Evolutionary conservation across 208 protist genomes (phyloP), one percentile per base, ranked within the genome.

Genomic region (Angomonas deanei): DNA sequence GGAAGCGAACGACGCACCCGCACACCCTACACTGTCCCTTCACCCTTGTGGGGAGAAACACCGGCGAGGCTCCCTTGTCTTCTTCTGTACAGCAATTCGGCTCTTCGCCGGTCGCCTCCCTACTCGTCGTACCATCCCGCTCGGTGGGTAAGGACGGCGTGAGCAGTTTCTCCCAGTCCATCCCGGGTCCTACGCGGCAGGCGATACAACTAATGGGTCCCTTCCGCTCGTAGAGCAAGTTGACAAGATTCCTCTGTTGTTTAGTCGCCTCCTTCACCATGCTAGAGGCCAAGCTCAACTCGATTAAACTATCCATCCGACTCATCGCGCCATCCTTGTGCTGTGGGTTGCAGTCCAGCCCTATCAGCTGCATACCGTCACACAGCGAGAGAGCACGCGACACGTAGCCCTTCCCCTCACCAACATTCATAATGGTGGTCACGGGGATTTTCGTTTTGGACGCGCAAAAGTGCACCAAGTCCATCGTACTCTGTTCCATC

Each of bases 371-470:
- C 42, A 92, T 33, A 13, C 78, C 76, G 50, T 88, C 82, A 69
- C 81, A 91, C 42, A 96, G 66, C 2, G 91, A 82, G 3, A 96
- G 63, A 0, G 82, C 77, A 19, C 91, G 79, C 0, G 86, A 94
- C 0, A 93, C 80, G 63, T 96, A 96, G 23, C 91, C 91, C 56
- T 96, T 96, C 24, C 91, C 91, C 60, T 96, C 91, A 4, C 91
- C 91, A n/a, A 96, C 77, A 71, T 96, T 96, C 24, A 96, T 68
- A 8, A 89, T 72, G 13, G 86, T 92, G 23, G 70, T 27, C n/a
- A 88, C 80, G 11, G 50, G 28, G 4, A 19, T 27, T 1, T 13
- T 10, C 28, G 5, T 2, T 1, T 1, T 17, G 21, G 38, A 33
- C 46, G 60, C 66, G 50, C 82, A 85, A 62, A 73, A 82, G 2